Conservation (phyloP, 306 rosid species). For the Albizia julibrissin region DNA sequence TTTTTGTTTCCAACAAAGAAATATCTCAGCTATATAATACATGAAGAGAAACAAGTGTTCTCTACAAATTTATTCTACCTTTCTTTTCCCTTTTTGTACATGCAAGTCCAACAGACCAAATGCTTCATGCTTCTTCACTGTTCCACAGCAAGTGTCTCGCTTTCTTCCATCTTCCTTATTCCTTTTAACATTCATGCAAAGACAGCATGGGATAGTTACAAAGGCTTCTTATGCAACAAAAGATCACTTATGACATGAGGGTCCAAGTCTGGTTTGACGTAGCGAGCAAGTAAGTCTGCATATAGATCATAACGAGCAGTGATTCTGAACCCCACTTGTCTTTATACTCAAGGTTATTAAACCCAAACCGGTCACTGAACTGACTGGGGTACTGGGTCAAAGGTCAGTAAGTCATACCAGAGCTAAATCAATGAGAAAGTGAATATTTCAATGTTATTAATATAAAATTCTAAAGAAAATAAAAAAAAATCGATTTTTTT, state of each 20-base stretch:
- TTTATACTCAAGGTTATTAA: too few relatives aligned
- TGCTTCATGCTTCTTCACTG: not conserved
- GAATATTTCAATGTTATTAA: too few relatives aligned
- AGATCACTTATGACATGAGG: slow-evolving; percentile 86
- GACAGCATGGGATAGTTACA: not conserved
- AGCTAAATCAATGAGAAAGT: too few relatives aligned
- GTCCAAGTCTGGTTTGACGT: too few relatives aligned
- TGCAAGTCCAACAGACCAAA: not conserved
- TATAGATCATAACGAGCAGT: too few relatives aligned
- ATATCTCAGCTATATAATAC: not conserved
- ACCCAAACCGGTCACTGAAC: too few relatives aligned
- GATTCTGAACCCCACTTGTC: too few relatives aligned
- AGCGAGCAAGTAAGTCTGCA: too few relatives aligned
- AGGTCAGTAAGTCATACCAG: too few relatives aligned
- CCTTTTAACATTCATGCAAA: not conserved
- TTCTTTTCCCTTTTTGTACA: not conserved
- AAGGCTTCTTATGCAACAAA: slow-evolving; percentile 57
- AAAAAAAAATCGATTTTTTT: too few relatives aligned
- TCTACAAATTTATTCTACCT: not conserved
- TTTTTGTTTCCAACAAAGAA: not conserved
- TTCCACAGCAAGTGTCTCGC: not conserved
- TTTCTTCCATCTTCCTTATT: not conserved
- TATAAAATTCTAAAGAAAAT: too few relatives aligned
- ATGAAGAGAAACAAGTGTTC: not conserved
- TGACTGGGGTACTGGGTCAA: too few relatives aligned